Conservation (phyloP, 2,329 filamentous ascomycete species). For the Diaporthe nobilis region DNA sequence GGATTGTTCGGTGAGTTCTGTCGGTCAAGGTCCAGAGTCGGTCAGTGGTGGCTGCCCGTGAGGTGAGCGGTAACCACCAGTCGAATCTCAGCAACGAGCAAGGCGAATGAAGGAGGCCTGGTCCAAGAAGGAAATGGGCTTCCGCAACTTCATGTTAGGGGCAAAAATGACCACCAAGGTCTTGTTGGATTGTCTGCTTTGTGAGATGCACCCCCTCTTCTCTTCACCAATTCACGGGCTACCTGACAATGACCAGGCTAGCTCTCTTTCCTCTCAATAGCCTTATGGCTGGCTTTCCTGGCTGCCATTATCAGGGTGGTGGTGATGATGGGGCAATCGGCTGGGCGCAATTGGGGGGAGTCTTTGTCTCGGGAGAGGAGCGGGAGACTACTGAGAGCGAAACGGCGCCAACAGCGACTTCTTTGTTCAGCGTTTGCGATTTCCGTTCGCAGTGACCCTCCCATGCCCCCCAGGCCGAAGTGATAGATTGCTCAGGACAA, state of each 20-base stretch:
- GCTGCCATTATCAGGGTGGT: slow-evolving; percentile 43
- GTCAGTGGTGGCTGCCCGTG: slow-evolving; percentile 37
- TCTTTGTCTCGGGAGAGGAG: slow-evolving; percentile 59
- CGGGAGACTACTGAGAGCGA: slow-evolving; percentile 56
- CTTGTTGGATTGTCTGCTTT: slow-evolving; percentile 52
- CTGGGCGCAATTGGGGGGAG: slow-evolving; percentile 31
- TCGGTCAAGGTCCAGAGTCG: slow-evolving; percentile 31
- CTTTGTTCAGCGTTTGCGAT: slow-evolving; percentile 51
- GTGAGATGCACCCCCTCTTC: slow-evolving; percentile 42
- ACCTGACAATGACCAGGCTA: slow-evolving; percentile 45
- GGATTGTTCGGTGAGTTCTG: slow-evolving; percentile 31
- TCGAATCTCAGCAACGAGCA: slow-evolving; percentile 36
- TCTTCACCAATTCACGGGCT: slow-evolving; percentile 41
- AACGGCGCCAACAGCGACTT: slow-evolving; percentile 45
- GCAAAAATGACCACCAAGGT: slow-evolving; percentile 43
- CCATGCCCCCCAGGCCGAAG: slow-evolving; percentile 15
- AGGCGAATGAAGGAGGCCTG: slow-evolving; percentile 22
- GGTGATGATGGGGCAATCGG: slow-evolving; percentile 36
- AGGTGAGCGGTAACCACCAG: slow-evolving; percentile 33
- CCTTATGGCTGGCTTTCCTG: slow-evolving; percentile 43
- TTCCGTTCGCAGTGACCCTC: slow-evolving; percentile 48
- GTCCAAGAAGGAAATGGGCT: slow-evolving; percentile 38
- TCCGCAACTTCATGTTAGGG: slow-evolving; percentile 38
- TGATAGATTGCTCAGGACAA: slow-evolving; percentile 38
- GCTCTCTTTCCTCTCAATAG: slow-evolving; percentile 44